Conservation (phyloP, 2,329 filamentous ascomycete species). For the Didymella segeticola region DNA sequence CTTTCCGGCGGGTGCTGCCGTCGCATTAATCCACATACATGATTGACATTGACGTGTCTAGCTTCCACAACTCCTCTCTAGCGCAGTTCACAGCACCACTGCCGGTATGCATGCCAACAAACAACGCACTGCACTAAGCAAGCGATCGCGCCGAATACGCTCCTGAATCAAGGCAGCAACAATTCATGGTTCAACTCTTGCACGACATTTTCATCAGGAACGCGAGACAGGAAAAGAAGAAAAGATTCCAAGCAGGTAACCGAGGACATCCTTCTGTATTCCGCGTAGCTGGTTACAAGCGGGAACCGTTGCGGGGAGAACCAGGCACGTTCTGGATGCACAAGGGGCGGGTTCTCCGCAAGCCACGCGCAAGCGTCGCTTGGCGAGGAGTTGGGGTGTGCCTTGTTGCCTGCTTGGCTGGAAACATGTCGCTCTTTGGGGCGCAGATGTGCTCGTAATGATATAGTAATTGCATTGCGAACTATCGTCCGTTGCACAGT, state of each 20-base stretch:
- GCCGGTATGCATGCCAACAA: background rate
- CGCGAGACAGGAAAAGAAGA: too few relatives aligned
- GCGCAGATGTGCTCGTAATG: background rate
- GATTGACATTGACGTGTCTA: slow-evolving; percentile 29
- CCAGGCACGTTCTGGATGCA: slow-evolving; percentile 16
- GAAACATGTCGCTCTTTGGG: background rate
- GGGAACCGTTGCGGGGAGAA: slow-evolving; percentile 13
- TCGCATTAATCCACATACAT: slow-evolving; percentile 3
- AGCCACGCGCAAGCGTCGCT: slow-evolving; percentile 18
- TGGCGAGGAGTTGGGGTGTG: slow-evolving; percentile 3
- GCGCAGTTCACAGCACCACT: background rate
- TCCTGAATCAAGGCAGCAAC: background rate
- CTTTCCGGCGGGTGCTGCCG: slow-evolving; percentile 6
- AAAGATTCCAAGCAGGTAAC: background rate
- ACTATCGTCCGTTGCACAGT: background rate
- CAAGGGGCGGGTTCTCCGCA: slow-evolving; percentile 19
- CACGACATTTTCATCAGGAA: too few relatives aligned
- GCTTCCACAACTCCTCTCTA: slow-evolving; percentile 16
- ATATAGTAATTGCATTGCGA: background rate
- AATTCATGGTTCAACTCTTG: background rate
- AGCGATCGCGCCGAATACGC: background rate
- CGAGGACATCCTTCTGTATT: too few relatives aligned
- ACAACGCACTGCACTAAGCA: slow-evolving; percentile 8
- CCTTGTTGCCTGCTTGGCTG: slow-evolving; percentile 13
- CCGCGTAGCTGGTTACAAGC: slow-evolving; percentile 8